Base-by-base conservation (phyloP, 2,329 filamentous ascomycete genomes). In the Aspergillus ochraceus region DNA sequence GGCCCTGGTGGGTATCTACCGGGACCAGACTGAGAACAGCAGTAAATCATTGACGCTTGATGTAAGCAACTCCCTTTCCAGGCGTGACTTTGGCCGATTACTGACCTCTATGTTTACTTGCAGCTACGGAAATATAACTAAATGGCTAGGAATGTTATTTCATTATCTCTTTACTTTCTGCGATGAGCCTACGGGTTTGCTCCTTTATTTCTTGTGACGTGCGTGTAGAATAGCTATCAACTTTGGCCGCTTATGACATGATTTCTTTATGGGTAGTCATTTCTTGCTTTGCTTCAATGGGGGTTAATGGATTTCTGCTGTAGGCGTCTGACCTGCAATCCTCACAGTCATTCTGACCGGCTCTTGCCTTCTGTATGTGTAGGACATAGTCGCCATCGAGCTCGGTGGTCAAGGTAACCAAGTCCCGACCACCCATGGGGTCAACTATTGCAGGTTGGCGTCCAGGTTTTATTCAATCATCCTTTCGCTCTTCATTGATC, bases 1-100 rank as follows among this genome's bases (percentile, higher is more conserved):
- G 82, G 96, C 92, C 62, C 77, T 99, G 68, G 92, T 99, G 4
- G 95, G 95, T 54, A 92, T 99, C 11, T 98, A 97, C 81, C 85
- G 95, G 66, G 96, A 99, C 73, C 95, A 99, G 79, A 88, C 89
- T 58, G 91, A 92, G 59, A 99, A 98, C 78, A 96, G 90, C 70
- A 96, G 90, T 68, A 90, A 92, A 78, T 91, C 92, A 42, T 80
- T 99, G 78, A 98, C 93, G 59, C 81, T 99, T 70, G 95, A 99
- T 88, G 92, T 98, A 81, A 94, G 94, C 82, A 57, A 51, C 58
- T 30, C 51, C 30, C 32, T 10, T 30, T 24, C 12, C n/a, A 5
- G 4, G 20, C 3, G 49, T 11, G 49, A n/a, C 36, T 42, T 55
- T 19, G n/a, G 26, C n/a, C 39, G 14, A 29, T 51, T 20, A n/a